Conservation (phyloP, 257 asterid genomes). For the Ehretia macrophylla region DNA sequence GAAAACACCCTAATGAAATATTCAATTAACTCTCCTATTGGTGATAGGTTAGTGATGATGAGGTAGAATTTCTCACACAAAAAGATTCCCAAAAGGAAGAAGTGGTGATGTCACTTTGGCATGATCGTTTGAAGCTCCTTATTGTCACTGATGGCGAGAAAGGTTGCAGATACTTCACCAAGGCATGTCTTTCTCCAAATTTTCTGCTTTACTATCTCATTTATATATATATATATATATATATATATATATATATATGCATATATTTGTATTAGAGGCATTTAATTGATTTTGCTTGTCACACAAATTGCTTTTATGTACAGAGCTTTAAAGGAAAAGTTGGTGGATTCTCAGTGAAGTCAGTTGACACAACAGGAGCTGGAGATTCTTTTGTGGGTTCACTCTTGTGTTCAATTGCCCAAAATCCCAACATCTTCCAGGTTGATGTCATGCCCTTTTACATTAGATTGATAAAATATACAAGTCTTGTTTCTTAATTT, state of each 20-base stretch:
- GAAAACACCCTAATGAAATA: too few relatives aligned
- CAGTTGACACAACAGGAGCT: slow-evolving; percentile 51
- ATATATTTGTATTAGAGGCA: too few relatives aligned
- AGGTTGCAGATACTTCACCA: slow-evolving; percentile 43
- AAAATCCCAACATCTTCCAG: slow-evolving; percentile 27
- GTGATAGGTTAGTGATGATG: slow-evolving; percentile 33
- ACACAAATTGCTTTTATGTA: not conserved
- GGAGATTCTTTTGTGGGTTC: slow-evolving; percentile 53
- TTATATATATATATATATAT: too few relatives aligned
- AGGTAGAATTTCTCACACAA: slow-evolving; percentile 33
- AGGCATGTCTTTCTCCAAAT: slow-evolving; percentile 18
- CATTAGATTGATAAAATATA: not conserved
- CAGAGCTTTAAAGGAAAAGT: slow-evolving; percentile 32
- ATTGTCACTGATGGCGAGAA: slow-evolving; percentile 41
- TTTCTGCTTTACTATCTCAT: too few relatives aligned
- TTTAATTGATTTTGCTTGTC: not conserved
- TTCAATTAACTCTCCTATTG: too few relatives aligned
- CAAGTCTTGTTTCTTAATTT: not conserved
- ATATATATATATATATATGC: too few relatives aligned
- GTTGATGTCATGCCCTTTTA: not conserved
- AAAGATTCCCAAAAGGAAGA: slow-evolving; percentile 25
- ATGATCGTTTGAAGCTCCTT: slow-evolving; percentile 31
- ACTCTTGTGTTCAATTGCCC: slow-evolving; percentile 29
- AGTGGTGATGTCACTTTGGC: slow-evolving; percentile 29
- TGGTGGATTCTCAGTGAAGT: slow-evolving; percentile 30